Base-by-base conservation (phyloP, 768 basidiomycete species). In the Tulasnella sp. region DNA sequence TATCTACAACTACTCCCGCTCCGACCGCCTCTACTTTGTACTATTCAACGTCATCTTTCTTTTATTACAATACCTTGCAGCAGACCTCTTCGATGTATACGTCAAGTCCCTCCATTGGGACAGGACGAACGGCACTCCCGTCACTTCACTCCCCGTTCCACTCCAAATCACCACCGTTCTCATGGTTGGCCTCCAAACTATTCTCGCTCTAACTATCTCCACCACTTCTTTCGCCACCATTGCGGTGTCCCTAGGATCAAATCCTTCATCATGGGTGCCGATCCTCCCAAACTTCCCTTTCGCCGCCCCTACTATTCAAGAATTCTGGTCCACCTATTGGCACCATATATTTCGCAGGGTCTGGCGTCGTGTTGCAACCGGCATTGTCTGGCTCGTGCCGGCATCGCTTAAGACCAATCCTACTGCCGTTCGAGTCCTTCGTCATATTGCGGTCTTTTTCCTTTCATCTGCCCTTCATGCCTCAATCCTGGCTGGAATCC, bases 281-380 rank as follows among this genome's bases (percentile, higher is more conserved):
- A 79, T 79, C 51, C n/a, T 78, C 35, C 40, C 35, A 35, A 40
- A 70, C 26, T 2, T 67, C 40, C 77, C 79, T n/a, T 46, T 79
- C 26, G 26, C 61, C 2, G 40, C 79, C 11, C 76, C 23, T 13
- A 80, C 79, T 7, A 69, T 79, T 3, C n/a, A 23, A 39, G 78
- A 79, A 44, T 79, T 79, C 48, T 79, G 79, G 79, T 32, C 70
- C 16, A 51, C 70, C 23, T 39, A 74, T 7, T 79, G 79, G 79
- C 79, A 79, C 40, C 69, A 79, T 32, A 72, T 72, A 1, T 79
- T 79, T 44, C 40, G 77, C 23, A 74, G 79, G 39, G 32, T 23
- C 10, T 79, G 79, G 42, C 39, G 79, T 13, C 77, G 78, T 18
- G 9, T 77, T 7, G 26, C 78, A 26, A 70, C 40, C 35, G 77